Base-by-base conservation (phyloP, 768 basidiomycete species). In the Naganishia vishniacii region DNA sequence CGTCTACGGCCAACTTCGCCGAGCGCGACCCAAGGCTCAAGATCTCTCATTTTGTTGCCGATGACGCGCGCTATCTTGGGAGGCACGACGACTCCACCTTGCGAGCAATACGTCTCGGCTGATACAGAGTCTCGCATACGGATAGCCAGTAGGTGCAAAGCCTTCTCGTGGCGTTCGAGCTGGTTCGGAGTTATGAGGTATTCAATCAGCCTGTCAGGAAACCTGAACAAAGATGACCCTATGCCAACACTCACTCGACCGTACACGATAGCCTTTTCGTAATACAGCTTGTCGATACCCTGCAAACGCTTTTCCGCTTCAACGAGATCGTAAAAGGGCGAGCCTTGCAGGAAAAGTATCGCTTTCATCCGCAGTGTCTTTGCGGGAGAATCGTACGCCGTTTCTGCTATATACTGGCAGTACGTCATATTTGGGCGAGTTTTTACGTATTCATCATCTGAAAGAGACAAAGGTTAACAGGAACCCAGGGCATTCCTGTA, bases 31-130 rank as follows among this genome's bases (percentile, higher is more conserved):
- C 82, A 88, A 46, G 77, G 78, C 70, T 81, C 83, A 70, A 85
- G 77, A 13, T 78, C 79, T 13, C 73, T 78, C 31, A 75, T 67
- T 20, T 80, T 83, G 71, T 80, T 82, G 25, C 82, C 84, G 41
- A 85, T 79, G 0, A 78, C 60, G 37, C 81, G 80, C 0, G 85
- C 85, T 0, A 82, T 77, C 67, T 83, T 85, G 1, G 81, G 78
- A 0, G 87, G 81, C 4, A 95, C 79, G 25, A 94, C 82, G 23
- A 84, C 83, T 4, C 92, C 90, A 18, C 85, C 86, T 32, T 87
- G 83, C 0, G 86, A 83, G 70, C 92, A 94, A 75, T 92, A 95
- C 4, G 85, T 82, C 72, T 94, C 90, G 0, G 91, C 89, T 2
- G 89, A 88, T 0, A 83, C 79, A 0, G 83, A 80, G 73, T 97